Conservation (phyloP, 192 early-diverging fungal genomes). For the Chytriomyces hyalinus region DNA sequence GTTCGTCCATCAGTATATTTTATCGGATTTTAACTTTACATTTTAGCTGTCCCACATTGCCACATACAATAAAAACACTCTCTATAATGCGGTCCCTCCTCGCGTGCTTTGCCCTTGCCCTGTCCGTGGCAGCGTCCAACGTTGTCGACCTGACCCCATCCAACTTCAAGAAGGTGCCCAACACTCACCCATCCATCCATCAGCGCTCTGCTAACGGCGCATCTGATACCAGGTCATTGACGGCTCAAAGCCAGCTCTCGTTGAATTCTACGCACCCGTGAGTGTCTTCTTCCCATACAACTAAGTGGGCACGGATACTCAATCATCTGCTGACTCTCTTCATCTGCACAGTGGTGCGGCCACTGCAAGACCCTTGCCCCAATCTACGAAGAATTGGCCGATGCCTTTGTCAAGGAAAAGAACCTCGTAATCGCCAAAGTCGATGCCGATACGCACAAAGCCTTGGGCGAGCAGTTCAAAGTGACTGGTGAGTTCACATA, state of each 20-base stretch:
- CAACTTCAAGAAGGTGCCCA: slow-evolving; percentile 62
- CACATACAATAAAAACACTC: background rate
- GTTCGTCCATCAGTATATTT: slow-evolving; percentile 41
- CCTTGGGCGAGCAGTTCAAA: slow-evolving; percentile 76
- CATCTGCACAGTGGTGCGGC: slow-evolving; percentile 62
- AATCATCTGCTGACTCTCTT: too few relatives aligned
- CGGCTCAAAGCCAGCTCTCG: slow-evolving; percentile 75
- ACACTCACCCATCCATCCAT: too few relatives aligned
- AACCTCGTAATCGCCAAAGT: slow-evolving; percentile 83
- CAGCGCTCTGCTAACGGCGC: too few relatives aligned
- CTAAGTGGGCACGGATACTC: too few relatives aligned
- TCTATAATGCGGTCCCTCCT: background rate
- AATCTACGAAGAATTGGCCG: slow-evolving; percentile 80
- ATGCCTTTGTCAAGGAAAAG: slow-evolving; percentile 73
- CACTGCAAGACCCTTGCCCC: slow-evolving; percentile 71
- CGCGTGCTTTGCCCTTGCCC: background rate
- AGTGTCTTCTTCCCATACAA: background rate
- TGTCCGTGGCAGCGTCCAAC: slow-evolving; percentile 25
- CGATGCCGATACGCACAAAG: slow-evolving; percentile 80
- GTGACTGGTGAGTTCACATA: slow-evolving; percentile 44
- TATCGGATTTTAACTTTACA: background rate
- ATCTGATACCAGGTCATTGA: slow-evolving; percentile 52
- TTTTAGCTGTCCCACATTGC: too few relatives aligned
- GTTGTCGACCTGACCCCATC: slow-evolving; percentile 61
- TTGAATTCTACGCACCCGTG: slow-evolving; percentile 88